Percentiles rank a stretch among this genome's conserved stretches.
Conservation (phyloP, 768 basidiomycete genomes). For the Pleurotus platypus region DNA sequence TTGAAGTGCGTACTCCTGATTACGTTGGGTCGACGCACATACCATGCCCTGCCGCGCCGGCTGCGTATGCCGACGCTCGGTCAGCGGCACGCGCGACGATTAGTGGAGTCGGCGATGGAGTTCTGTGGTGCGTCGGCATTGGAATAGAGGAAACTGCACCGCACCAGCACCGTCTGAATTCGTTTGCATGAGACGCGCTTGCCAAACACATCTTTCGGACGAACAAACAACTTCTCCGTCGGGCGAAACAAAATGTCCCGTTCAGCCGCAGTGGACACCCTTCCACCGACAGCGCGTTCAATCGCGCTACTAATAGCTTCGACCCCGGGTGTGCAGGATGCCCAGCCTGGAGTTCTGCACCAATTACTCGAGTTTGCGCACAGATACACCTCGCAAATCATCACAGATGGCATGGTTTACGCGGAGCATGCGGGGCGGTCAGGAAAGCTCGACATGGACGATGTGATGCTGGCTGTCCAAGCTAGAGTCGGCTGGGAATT, state of each 20-base stretch:
- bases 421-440: slow-evolving; percentile 80
- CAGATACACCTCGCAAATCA: slow-evolving; percentile 77
- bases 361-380: slow-evolving; percentile 87
- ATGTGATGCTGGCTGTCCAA: slow-evolving; percentile 77
- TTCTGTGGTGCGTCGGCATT: no score
- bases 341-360: slow-evolving; percentile 82
- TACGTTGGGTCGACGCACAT: background rate
- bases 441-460: slow-evolving; percentile 82
- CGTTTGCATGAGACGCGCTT: background rate
- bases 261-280: slow-evolving; percentile 55
- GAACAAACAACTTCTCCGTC: slow-evolving; percentile 14
- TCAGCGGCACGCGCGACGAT: no score
- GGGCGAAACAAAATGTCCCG: slow-evolving; percentile 16
- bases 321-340: slow-evolving; percentile 80
- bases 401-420: slow-evolving; percentile 84
- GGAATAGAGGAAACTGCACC: no score
- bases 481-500: slow-evolving; percentile 92
- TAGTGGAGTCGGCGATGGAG: no score
- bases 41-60: background rate
- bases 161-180: no score
- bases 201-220: slow-evolving; percentile 3
- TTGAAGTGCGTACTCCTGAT: slow-evolving; percentile 4
- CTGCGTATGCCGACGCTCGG: background rate
- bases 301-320: slow-evolving; percentile 83
- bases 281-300: slow-evolving; percentile 82